phyloP scores from a whole-genome alignment of 805 yeast species.

The Alloascoidea africana region DNA sequence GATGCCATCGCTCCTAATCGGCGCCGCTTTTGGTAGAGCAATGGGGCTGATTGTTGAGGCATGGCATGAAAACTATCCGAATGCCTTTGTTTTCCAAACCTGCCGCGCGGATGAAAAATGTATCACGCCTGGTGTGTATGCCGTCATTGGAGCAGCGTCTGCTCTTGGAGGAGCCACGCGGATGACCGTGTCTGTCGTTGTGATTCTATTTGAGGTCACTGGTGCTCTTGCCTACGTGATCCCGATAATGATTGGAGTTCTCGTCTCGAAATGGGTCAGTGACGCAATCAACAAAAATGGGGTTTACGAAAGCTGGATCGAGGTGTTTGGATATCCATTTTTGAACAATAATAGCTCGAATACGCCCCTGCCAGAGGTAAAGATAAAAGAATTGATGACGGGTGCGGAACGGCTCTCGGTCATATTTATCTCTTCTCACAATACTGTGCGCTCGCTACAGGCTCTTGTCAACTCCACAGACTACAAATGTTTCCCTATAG shows the following conservation, averaged over 20 bases:
- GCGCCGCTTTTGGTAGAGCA: conserved; percentile 87
- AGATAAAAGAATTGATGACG: conserved; percentile 22
- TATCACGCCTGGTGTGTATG: conserved; percentile 77
- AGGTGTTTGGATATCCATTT: conserved; percentile 24
- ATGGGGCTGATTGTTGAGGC: conserved; percentile 60
- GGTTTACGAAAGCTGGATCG: conserved; percentile 49
- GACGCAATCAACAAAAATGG: conserved; percentile 42
- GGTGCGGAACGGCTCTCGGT: conserved; percentile 14
- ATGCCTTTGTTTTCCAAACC: conserved; percentile 18
- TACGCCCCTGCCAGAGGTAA: conserved; percentile 22
- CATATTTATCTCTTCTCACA: conserved; percentile 18
- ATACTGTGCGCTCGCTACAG: conserved; percentile 16
- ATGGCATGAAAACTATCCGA: conserved; percentile 24
- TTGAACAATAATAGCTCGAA: conserved; percentile 24
- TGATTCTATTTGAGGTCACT: conserved; percentile 67
- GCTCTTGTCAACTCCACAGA: conserved; percentile 8
- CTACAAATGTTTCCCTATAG: conserved; percentile 28
- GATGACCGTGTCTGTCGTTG: conserved; percentile 67
- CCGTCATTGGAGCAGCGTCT: conserved; percentile 79
- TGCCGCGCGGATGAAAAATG: conserved; percentile 29
- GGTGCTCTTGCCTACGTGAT: conserved; percentile 76
- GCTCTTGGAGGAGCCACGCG: conserved; percentile 71
- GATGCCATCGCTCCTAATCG: conserved; percentile 94
- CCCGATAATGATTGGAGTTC: conserved; percentile 76
- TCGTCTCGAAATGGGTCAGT: conserved; percentile 58